A percentile compares a stretch with the other conserved stretches of the same genome.
Conservation (phyloP, 345 rosid genomes). For the Syzygium jambos region DNA sequence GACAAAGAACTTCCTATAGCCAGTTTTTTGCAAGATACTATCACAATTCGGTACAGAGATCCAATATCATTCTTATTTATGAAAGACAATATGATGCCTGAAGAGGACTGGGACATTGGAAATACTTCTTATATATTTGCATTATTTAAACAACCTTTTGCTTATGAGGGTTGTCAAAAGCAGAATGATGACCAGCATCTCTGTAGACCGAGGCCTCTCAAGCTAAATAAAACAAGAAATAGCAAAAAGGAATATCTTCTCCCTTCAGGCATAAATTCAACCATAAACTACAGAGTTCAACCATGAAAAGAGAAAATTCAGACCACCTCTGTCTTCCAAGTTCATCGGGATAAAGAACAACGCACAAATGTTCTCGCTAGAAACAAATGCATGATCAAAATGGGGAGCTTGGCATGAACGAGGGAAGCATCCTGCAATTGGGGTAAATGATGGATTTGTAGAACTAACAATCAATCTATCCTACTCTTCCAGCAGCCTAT, state of each 20-base stretch:
- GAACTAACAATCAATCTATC: neutral
- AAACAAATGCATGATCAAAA: neutral
- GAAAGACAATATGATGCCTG: neutral
- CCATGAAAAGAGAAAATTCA: neutral
- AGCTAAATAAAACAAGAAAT: neutral
- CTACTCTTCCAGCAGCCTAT: neutral
- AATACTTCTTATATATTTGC: neutral
- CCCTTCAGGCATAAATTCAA: neutral
- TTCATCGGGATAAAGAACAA: neutral
- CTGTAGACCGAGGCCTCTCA: neutral
- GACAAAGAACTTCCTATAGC: neutral
- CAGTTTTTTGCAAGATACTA: accelerated
- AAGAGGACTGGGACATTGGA: neutral
- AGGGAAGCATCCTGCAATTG: neutral
- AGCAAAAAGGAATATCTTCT: neutral
- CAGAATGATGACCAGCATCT: neutral
- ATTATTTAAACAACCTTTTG: neutral
- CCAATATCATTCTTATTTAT: neutral
- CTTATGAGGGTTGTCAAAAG: neutral
- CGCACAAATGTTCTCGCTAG: neutral
- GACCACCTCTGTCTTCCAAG: neutral
- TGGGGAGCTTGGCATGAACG: neutral
- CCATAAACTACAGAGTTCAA: neutral
- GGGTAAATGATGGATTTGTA: neutral
- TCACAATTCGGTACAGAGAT: neutral